These are phyloP conservation scores for Monosporascus sp. DNA, from an alignment of 2,329 filamentous ascomycete genomes.

Conservation along the genomic window DNA sequence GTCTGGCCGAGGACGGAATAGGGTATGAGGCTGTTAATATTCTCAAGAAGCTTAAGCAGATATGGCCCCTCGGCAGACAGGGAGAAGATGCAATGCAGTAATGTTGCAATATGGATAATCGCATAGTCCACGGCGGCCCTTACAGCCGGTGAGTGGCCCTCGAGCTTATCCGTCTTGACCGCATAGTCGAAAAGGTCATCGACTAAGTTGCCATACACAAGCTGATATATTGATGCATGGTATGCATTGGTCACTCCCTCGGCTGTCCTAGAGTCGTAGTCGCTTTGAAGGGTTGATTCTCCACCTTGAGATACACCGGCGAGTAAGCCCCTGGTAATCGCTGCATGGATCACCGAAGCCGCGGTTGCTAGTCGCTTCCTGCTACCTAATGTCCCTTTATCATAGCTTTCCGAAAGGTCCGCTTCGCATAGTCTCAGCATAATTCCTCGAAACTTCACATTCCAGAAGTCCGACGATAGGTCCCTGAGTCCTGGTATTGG, in stretches of 20 bases:
- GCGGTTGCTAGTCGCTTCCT: constrained; percentile 72
- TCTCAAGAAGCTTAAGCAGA: constrained; percentile 64
- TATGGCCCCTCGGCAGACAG: constrained; percentile 71
- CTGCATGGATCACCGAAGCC: constrained; percentile 63
- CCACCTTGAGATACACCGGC: constrained; percentile 46
- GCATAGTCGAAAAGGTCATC: constrained; percentile 60
- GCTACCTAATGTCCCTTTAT: constrained; percentile 69
- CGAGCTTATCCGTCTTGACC: constrained; percentile 55
- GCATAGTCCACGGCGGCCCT: constrained; percentile 58
- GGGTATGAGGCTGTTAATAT: constrained; percentile 64
- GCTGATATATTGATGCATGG: constrained; percentile 59
- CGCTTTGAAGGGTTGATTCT: constrained; percentile 18
- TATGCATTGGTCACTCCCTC: constrained; percentile 59
- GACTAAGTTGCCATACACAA: constrained; percentile 64
- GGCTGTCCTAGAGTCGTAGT: constrained; percentile 55
- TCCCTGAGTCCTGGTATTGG: constrained; percentile 61
- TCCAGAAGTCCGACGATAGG: constrained; percentile 61
- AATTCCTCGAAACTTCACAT: constrained; percentile 52
- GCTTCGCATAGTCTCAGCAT: constrained; percentile 59
- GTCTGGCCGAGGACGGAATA: constrained; percentile 70
- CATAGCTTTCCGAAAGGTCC: constrained; percentile 74
- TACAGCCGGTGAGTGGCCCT: constrained; percentile 57
- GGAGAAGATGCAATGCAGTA: constrained; percentile 69
- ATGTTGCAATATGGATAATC: constrained; percentile 58
- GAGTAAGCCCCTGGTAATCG: constrained; percentile 59